Base-by-base conservation (phyloP, 2,329 filamentous ascomycete genomes). In the Macrophomina tecta region DNA sequence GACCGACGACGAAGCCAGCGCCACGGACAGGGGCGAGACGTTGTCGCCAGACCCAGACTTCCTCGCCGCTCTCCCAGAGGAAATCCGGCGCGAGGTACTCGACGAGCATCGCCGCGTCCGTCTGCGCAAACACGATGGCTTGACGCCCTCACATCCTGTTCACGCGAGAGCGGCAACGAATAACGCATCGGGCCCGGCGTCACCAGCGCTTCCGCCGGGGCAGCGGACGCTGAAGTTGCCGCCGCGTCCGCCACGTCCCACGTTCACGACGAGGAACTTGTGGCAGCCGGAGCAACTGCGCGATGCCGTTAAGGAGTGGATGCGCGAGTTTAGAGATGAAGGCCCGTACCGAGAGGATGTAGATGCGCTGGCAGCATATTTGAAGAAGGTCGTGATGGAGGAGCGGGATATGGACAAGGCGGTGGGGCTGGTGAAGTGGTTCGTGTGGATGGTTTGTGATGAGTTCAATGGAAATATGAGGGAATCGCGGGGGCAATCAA, bases 291-390 rank as follows among this genome's bases (percentile, higher is more conserved):
- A 82, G 0, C 91, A 97, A 70, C 82, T 98, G 64, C 86, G 93
- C 52, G 84, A 87, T 45, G 92, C 93, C 74, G 81, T 97, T 14
- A 86, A 83, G 65, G 87, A 87, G 4, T 99, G 95, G 95, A 86
- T 93, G 70, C 75, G 81, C 2, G 88, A 90, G 68, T 97, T 94
- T 68, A 81, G 78, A 42, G 83, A 83, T 5, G 90, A 94, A 3
- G 93, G 91, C 0, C 95, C 95, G 1, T 93, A 95, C 77, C 79
- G 80, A 0, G 88, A 91, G 67, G 95, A 99, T 77, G 89, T 94
- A 0, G 85, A 84, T 48, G 89, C 94, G 45, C 82, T 98, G 68
- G 87, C 85, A 64, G 86, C 83, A 72, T 98, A 97, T 77, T 77
- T 98, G 36, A 82, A 76, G 5, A 85, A 85, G 32, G 92, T 98